Conservation (phyloP, 164 flowering plant genomes). For the Magnolia sinica region DNA sequence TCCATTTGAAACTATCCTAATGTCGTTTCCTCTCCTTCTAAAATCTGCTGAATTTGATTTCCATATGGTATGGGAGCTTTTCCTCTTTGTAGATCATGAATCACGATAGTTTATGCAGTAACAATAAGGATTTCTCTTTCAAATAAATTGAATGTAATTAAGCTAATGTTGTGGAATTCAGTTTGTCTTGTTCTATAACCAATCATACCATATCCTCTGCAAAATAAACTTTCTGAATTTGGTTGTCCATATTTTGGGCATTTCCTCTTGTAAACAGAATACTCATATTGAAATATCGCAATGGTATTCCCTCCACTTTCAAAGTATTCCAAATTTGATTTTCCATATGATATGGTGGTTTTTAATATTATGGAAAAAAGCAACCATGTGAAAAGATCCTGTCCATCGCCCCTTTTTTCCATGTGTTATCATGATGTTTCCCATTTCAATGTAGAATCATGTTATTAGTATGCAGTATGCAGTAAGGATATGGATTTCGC, state of each 20-base stretch:
- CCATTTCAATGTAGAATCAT: too few species aligned
- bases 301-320: not conserved
- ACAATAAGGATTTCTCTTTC: not conserved
- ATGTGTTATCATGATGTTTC: too few species aligned
- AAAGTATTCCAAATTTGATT: too few species aligned
- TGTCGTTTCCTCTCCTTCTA: not conserved
- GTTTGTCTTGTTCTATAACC: not conserved
- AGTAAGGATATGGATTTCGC: too few species aligned
- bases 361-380: too few species aligned
- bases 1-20: not conserved
- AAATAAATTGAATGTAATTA: not conserved
- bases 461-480: too few species aligned
- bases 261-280: not conserved
- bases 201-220: too few species aligned
- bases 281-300: not conserved
- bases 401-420: too few species aligned
- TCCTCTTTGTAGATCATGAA: not conserved
- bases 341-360: too few species aligned
- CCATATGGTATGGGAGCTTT: not conserved
- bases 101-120: not conserved
- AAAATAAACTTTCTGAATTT: too few species aligned
- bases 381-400: too few species aligned
- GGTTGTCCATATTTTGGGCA: not conserved
- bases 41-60: not conserved
- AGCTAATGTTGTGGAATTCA: not conserved